phyloP scores from a whole-genome alignment of 768 basidiomycete genomes.

The Suillus brevipes region DNA sequence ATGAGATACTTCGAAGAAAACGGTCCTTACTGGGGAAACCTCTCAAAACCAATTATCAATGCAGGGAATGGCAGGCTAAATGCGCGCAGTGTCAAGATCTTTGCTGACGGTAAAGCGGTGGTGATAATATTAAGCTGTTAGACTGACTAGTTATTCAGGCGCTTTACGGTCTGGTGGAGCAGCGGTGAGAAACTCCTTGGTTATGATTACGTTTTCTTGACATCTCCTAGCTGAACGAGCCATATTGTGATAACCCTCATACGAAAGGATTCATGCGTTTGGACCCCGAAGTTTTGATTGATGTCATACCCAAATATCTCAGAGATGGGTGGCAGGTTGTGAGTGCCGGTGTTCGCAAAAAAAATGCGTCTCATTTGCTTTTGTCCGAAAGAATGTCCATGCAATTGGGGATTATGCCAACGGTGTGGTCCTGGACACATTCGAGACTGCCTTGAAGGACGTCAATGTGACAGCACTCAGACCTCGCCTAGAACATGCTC shows the following conservation, averaged over 20 bases:
- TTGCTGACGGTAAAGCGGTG: slow-evolving; percentile 49
- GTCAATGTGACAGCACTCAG: slow-evolving; percentile 64
- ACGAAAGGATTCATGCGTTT: slow-evolving; percentile 80
- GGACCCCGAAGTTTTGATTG: slow-evolving; percentile 56
- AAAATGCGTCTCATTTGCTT: neutral
- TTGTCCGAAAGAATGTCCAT: slow-evolving; percentile 68
- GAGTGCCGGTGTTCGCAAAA: slow-evolving; percentile 30
- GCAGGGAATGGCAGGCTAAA: slow-evolving; percentile 64
- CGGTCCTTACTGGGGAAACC: slow-evolving; percentile 74
- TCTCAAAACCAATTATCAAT: slow-evolving; percentile 51
- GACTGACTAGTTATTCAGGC: slow-evolving; percentile 43
- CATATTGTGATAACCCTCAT: slow-evolving; percentile 76
- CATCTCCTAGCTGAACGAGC: slow-evolving; percentile 63
- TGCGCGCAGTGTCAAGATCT: slow-evolving; percentile 77
- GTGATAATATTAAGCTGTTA: neutral
- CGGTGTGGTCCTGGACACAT: slow-evolving; percentile 77
- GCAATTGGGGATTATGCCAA: slow-evolving; percentile 90
- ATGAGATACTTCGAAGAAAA: slow-evolving; percentile 73
- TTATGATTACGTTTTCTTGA: neutral
- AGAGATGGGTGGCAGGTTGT: slow-evolving; percentile 91
- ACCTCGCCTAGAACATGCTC: slow-evolving; percentile 88
- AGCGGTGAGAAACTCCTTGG: slow-evolving; percentile 51
- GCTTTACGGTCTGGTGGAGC: slow-evolving; percentile 90
- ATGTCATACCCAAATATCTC: slow-evolving; percentile 68
- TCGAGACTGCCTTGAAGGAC: slow-evolving; percentile 65